Evolutionary conservation across 2,329 filamentous ascomycete genomes (phyloP).

Genomic region (Ophiostoma ulmi): DNA sequence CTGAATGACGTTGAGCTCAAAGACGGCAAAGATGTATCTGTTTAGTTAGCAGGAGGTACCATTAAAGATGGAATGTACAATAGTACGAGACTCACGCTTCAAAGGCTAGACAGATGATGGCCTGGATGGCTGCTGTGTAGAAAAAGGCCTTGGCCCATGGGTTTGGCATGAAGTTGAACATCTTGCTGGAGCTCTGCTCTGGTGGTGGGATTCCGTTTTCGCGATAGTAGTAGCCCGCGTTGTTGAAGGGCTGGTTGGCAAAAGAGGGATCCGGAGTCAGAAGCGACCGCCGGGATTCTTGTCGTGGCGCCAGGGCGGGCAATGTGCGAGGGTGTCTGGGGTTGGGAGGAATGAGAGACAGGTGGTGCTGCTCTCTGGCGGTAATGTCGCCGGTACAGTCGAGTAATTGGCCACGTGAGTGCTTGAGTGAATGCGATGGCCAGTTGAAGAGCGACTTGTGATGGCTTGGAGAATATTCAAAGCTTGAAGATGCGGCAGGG

Average conservation of each 20-base stretch:
- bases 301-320: conserved; percentile 44
- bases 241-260: conserved; percentile 33
- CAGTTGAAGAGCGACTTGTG: too few relatives aligned
- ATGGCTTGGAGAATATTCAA: too few relatives aligned
- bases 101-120: conserved; percentile 71
- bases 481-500: too few relatives aligned
- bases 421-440: background rate
- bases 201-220: conserved; percentile 27
- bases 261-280: conserved; percentile 38
- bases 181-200: conserved; percentile 37
- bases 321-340: conserved; percentile 27
- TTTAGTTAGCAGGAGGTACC: conserved; percentile 23
- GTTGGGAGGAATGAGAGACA: background rate
- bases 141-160: conserved; percentile 88
- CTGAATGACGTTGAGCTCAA: conserved; percentile 59
- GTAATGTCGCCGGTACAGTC: background rate
- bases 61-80: background rate
- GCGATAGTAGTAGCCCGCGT: conserved; percentile 35
- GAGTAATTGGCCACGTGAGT: background rate
- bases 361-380: background rate
- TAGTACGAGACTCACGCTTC: conserved; percentile 64
- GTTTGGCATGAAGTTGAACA: conserved; percentile 73
- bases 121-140: conserved; percentile 67
- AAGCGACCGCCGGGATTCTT: conserved; percentile 44
- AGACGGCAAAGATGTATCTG: conserved; percentile 85